Percentiles rank a stretch among this genome's conserved stretches.
phyloP scores from a whole-genome alignment of 208 protist genomes.

The Herpetomonas tarakana region DNA sequence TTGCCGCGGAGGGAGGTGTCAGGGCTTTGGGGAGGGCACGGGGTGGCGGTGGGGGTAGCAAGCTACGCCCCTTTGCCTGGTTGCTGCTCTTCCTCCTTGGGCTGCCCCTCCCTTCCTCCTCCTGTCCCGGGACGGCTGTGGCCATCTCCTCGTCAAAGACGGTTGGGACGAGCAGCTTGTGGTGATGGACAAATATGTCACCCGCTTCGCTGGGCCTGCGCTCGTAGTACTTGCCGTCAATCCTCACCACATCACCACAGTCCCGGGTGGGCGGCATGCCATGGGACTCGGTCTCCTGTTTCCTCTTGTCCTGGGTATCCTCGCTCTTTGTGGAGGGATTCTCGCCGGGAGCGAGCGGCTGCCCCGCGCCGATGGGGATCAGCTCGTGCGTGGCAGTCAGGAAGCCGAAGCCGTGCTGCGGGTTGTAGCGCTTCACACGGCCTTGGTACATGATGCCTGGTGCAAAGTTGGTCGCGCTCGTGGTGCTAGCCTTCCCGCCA shows the following conservation, averaged over 20 bases:
- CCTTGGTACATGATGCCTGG: conserved; percentile 61
- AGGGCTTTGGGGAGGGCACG: no score
- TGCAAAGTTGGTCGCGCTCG: no score
- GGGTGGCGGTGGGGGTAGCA: no score
- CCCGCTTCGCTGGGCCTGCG: conserved; percentile 30
- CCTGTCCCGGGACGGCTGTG: no score
- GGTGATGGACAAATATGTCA: conserved; percentile 54
- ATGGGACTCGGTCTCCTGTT: neutral
- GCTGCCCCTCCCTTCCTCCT: no score
- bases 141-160: conserved; percentile 1
- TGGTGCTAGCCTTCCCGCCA: conserved; percentile 42
- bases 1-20: no score
- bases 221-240: conserved; percentile 15
- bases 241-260: conserved; percentile 7
- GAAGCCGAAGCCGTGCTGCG: conserved; percentile 67
- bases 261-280: neutral
- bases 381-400: conserved; percentile 48
- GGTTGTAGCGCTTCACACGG: conserved; percentile 74
- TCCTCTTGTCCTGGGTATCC: no score
- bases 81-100: no score
- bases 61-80: no score
- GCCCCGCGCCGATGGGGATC: conserved; percentile 9
- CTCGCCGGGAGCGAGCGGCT: no score
- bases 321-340: no score
- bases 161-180: conserved; percentile 6